These are phyloP conservation scores for Entelexis paramagnoliae DNA, from an alignment of 1,139 yeast species.

Conservation along the genomic window DNA sequence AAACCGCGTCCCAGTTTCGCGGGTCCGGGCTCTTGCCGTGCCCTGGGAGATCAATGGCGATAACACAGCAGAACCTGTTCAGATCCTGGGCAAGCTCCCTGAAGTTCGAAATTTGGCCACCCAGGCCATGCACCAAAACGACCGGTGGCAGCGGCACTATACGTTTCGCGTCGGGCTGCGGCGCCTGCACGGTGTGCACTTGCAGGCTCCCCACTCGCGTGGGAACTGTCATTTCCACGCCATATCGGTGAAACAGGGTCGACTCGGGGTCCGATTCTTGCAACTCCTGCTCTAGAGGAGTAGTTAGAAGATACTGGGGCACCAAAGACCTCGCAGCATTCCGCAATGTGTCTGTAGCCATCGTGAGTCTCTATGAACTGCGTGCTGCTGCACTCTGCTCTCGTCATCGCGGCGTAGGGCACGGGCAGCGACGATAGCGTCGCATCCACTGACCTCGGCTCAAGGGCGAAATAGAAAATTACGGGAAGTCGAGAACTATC, in stretches of 20 bases:
- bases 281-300: constrained; percentile 16
- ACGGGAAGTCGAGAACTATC: too few species aligned
- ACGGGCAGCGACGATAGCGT: neutral
- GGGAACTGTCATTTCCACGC: neutral
- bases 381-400: neutral
- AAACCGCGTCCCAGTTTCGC: neutral
- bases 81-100: constrained; percentile 55
- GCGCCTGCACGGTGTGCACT: constrained; percentile 25
- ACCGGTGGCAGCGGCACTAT: constrained; percentile 45
- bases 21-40: constrained; percentile 43
- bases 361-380: neutral
- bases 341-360: neutral
- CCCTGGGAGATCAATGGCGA: constrained; percentile 65
- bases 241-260: constrained; percentile 5
- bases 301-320: neutral
- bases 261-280: constrained; percentile 5
- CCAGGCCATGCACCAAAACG: constrained; percentile 61
- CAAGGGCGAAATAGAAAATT: too few species aligned
- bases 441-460: too few species aligned
- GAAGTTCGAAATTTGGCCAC: constrained; percentile 69
- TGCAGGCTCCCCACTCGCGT: neutral
- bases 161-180: constrained; percentile 29
- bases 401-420: neutral
- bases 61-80: constrained; percentile 54
- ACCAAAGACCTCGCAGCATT: neutral